A percentile compares a stretch with the other conserved stretches of the same genome.
Evolutionary conservation across 2,329 filamentous ascomycete species (phyloP).

Genomic region (Zymoseptoria brevis): DNA sequence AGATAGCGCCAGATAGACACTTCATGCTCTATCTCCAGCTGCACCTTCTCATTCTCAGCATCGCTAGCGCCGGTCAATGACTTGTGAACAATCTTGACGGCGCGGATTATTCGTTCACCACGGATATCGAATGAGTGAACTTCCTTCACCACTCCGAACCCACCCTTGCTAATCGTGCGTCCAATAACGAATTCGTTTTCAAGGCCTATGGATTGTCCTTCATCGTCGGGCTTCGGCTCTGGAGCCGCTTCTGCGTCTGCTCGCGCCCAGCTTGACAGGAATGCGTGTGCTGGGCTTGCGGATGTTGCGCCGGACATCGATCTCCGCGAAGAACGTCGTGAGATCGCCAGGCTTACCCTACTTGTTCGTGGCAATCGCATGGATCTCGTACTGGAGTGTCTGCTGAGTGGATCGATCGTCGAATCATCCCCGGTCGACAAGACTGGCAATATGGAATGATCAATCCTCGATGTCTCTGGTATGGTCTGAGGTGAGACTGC

Average conservation of each 20-base stretch:
- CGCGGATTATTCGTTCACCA: conserved; percentile 47
- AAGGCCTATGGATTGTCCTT: conserved; percentile 58
- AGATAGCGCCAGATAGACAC: conserved; percentile 60
- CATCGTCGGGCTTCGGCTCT: conserved; percentile 51
- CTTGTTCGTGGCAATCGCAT: conserved; percentile 16
- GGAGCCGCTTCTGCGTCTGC: conserved; percentile 18
- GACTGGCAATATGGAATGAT: conserved; percentile 21
- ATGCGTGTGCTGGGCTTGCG: conserved; percentile 27
- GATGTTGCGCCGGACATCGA: conserved; percentile 23
- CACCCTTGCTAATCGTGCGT: conserved; percentile 57
- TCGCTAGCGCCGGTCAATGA: conserved; percentile 48
- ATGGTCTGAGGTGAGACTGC: conserved; percentile 27
- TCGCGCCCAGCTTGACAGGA: conserved; percentile 23
- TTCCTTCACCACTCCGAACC: conserved; percentile 60
- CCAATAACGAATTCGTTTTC: conserved; percentile 57
- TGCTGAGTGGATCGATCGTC: conserved; percentile 20
- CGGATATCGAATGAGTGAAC: conserved; percentile 50
- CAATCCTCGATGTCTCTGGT: conserved; percentile 20
- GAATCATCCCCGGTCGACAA: conserved; percentile 20
- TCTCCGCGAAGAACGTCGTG: conserved; percentile 21
- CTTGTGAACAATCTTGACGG: conserved; percentile 62
- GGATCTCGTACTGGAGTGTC: conserved; percentile 25
- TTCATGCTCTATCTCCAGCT: conserved; percentile 62
- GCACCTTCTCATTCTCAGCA: conserved; percentile 55
- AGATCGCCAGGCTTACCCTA: conserved; percentile 15